Evolutionary conservation across 73 alveolate genomes (phyloP).

Genomic region (Tetrahymena elliotti): DNA sequence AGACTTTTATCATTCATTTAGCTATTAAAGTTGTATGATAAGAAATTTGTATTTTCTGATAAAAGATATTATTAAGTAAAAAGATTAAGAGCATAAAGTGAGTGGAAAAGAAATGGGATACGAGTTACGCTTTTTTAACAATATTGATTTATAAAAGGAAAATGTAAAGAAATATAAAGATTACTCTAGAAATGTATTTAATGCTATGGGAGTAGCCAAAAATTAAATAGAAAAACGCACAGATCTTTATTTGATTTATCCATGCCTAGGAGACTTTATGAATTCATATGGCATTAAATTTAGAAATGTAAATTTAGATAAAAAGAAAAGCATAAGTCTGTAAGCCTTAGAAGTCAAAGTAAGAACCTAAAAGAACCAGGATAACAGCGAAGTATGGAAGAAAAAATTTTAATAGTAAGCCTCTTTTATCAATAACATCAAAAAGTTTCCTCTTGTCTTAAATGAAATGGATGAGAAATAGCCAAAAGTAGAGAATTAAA

Average conservation of each 20-base stretch:
- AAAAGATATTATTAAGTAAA: too few species aligned
- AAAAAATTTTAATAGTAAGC: neutral
- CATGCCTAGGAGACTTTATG: neutral
- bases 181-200: neutral
- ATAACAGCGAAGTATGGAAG: neutral
- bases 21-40: too few species aligned
- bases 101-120: neutral
- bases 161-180: neutral
- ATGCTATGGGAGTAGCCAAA: neutral
- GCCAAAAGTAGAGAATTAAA: neutral
- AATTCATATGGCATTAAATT: neutral
- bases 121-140: neutral
- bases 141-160: neutral
- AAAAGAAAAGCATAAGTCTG: neutral
- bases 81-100: too few species aligned
- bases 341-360: neutral
- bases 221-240: neutral
- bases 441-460: neutral
- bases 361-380: neutral
- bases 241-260: neutral
- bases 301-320: neutral
- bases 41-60: too few species aligned
- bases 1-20: too few species aligned
- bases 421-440: neutral
- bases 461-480: neutral